These are phyloP conservation scores for Quercus phellos DNA, from an alignment of 331 rosid species.

Conservation along the genomic window DNA sequence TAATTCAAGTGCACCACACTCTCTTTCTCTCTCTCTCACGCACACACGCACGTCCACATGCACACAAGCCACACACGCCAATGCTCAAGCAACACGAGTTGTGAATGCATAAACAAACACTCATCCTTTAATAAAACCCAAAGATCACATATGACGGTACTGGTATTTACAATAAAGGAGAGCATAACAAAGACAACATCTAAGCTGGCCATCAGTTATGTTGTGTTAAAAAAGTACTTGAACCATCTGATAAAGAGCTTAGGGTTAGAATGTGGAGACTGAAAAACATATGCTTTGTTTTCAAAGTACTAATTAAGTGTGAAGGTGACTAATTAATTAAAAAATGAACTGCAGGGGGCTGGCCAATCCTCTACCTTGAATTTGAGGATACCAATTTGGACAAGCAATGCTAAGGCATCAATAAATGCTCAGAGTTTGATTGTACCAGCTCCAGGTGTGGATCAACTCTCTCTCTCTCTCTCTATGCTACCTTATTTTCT, in stretches of 20 bases:
- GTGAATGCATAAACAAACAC: too few species aligned
- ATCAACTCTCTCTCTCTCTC: too few species aligned
- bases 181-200: not conserved
- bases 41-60: too few species aligned
- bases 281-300: not conserved
- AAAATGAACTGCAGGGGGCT: constrained; percentile 25
- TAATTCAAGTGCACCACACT: too few species aligned
- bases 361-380: constrained; percentile 35
- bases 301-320: too few species aligned
- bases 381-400: constrained; percentile 79
- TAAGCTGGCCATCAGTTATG: too few species aligned
- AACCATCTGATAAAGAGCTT: not conserved
- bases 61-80: too few species aligned
- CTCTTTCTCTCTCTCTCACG: too few species aligned
- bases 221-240: not conserved
- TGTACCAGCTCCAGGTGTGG: constrained; percentile 51
- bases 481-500: not conserved
- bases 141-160: not conserved
- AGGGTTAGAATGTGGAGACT: not conserved
- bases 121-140: not conserved
- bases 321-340: not conserved
- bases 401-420: constrained; percentile 41
- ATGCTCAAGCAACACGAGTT: too few species aligned
- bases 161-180: too few species aligned
- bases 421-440: constrained; percentile 41